These are phyloP conservation scores for Adenanthera pavonina DNA, from an alignment of 306 rosid species.

Conservation along the genomic window DNA sequence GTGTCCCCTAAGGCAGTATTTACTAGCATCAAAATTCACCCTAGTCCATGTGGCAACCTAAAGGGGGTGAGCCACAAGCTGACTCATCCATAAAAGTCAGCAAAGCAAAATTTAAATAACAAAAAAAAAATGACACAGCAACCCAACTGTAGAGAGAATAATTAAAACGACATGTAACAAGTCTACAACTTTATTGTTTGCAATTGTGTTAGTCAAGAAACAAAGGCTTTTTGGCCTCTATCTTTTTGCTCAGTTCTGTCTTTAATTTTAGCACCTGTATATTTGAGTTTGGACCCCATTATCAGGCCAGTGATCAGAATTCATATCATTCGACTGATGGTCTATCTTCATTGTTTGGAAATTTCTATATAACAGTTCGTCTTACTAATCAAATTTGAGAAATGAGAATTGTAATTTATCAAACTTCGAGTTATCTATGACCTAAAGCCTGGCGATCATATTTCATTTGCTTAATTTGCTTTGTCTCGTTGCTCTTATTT, in stretches of 20 bases:
- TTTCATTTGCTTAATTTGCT: not conserved
- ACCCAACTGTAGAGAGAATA: too few species aligned
- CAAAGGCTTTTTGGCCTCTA: not conserved
- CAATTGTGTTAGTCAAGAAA: not conserved
- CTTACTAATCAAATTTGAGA: not conserved
- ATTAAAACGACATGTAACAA: too few species aligned
- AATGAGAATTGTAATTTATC: not conserved
- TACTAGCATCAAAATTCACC: too few species aligned
- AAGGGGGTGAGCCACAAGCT: too few species aligned
- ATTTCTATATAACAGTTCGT: not conserved
- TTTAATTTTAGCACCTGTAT: not conserved
- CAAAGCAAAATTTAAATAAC: too few species aligned
- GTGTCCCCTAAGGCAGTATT: too few species aligned
- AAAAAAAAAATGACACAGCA: too few species aligned
- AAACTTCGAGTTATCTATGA: not conserved
- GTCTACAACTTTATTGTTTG: not conserved
- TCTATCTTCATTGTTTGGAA: not conserved
- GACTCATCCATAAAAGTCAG: too few species aligned
- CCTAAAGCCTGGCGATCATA: not conserved
- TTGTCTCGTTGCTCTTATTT: slow-evolving; percentile 25
- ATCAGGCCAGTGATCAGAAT: not conserved
- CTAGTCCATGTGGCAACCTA: too few species aligned
- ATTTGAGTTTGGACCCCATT: not conserved
- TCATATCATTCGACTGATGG: not conserved
- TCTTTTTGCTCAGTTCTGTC: not conserved